A percentile compares a stretch with the other conserved stretches of the same genome.
phyloP scores from a whole-genome alignment of 1,139 yeast genomes.

The Candida dubliniensis region DNA sequence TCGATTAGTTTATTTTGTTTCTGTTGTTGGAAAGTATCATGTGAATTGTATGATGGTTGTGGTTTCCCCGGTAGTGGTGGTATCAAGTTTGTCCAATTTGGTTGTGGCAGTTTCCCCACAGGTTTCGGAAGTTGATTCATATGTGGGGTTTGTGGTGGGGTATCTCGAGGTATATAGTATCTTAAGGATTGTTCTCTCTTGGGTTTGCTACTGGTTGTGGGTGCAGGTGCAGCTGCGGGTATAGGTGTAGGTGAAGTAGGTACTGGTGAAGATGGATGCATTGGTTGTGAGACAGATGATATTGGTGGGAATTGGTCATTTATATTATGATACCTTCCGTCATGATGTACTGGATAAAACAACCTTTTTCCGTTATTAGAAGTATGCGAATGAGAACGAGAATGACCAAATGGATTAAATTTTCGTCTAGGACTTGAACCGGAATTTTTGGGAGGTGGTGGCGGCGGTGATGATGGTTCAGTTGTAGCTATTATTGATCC shows the following conservation, averaged over 20 bases:
- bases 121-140: constrained; percentile 1
- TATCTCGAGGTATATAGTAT: neutral
- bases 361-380: constrained; percentile 6
- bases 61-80: constrained; percentile 21
- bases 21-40: constrained; percentile 5
- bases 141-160: constrained; percentile 3
- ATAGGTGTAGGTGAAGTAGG: constrained; percentile 4
- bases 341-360: constrained; percentile 14
- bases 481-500: constrained; percentile 9
- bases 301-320: neutral
- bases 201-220: neutral
- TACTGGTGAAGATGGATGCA: constrained; percentile 5
- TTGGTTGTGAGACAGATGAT: neutral
- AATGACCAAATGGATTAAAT: constrained; percentile 5
- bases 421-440: constrained; percentile 2
- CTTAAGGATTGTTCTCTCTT: constrained; percentile 2
- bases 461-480: neutral
- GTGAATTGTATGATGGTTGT: constrained; percentile 4
- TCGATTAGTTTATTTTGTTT: constrained; percentile 3
- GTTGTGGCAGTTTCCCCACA: constrained; percentile 2
- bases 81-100: constrained; percentile 22
- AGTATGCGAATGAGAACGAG: constrained; percentile 13
- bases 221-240: neutral
- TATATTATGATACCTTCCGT: constrained; percentile 7
- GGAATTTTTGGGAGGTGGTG: neutral